phyloP scores from a whole-genome alignment of 2,329 filamentous ascomycete species.

The Thermothelomyces thermophilus region DNA sequence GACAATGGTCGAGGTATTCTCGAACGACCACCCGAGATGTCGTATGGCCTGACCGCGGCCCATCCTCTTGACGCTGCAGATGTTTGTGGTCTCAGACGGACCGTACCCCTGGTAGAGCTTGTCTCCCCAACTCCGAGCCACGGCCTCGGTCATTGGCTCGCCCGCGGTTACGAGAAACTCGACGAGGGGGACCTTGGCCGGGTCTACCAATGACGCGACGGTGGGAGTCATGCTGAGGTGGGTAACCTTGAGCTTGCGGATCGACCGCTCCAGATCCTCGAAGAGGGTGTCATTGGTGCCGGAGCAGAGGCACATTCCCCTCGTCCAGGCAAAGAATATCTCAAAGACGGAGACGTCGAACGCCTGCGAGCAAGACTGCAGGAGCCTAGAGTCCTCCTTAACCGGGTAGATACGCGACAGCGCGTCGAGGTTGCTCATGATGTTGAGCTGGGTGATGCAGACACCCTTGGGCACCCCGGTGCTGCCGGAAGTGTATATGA shows the following conservation, averaged over 20 bases:
- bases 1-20: constrained; percentile 71
- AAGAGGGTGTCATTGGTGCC: constrained; percentile 69
- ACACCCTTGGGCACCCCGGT: constrained; percentile 78
- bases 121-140: constrained; percentile 62
- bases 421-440: constrained; percentile 67
- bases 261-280: constrained; percentile 60
- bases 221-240: constrained; percentile 84
- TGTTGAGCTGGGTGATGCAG: constrained; percentile 66
- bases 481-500: constrained; percentile 78
- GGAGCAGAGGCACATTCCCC: constrained; percentile 72
- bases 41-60: constrained; percentile 52
- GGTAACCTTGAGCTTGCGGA: constrained; percentile 59
- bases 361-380: constrained; percentile 78
- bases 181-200: constrained; percentile 61
- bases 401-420: constrained; percentile 61
- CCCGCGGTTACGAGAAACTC: constrained; percentile 74
- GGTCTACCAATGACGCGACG: constrained; percentile 68
- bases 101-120: constrained; percentile 77
- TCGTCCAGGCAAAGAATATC: constrained; percentile 77
- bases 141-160: constrained; percentile 67
- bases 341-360: constrained; percentile 90
- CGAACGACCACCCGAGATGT: constrained; percentile 69
- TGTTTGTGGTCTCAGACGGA: constrained; percentile 81
- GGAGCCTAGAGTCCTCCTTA: constrained; percentile 47
- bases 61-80: constrained; percentile 70